Evolutionary conservation across 192 early-diverging fungal species (phyloP), one percentile per base, ranked within the genome.

Genomic region (Funneliformis geosporum): DNA sequence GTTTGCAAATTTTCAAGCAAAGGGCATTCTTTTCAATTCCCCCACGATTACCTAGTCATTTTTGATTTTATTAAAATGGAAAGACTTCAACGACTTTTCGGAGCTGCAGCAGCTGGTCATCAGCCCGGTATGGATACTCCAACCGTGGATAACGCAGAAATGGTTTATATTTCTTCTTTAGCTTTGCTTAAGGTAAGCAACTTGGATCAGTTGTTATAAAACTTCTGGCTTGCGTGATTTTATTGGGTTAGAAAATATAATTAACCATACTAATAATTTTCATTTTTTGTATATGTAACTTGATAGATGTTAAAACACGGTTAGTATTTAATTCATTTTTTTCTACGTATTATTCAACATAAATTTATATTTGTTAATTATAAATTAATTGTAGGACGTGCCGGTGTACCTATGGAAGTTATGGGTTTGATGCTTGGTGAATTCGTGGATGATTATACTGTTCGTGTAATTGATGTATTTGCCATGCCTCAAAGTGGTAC

Each of bases 371-470:
- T 21, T 50, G n/a, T 47, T 55, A 10, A 25, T 60, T 40, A 27
- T 18, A 39, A 25, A 59, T 88, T 28, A 82, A 83, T 76, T 78
- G 6, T 88, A 89, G 95, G 97, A 33, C 92, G 97, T 67, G 97
- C 98, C 23, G 96, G 96, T 80, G 96, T 99, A 12, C 97, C 97
- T 16, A 99, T 99, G 97, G 97, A 99, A 84, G 98, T 99, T 79
- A 99, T 99, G 98, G 98, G 97, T 10, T 88, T 99, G 66, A 99
- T 99, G 98, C 87, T 99, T 77, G 98, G 98, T 28, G 96, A 99
- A 84, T 99, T 99, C 88, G 92, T 99, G 6, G 98, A 99, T 82
- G 98, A 99, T 81, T 99, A 99, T 84, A 99, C 98, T 3, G 97
- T 99, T 1, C 93, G 95, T 6, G 98, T 99, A 21, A 96, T 98